Evolutionary conservation across 352 stramenopile genomes (phyloP), one percentile per base, ranked within the genome.

Genomic region (Pythium monospermum): DNA sequence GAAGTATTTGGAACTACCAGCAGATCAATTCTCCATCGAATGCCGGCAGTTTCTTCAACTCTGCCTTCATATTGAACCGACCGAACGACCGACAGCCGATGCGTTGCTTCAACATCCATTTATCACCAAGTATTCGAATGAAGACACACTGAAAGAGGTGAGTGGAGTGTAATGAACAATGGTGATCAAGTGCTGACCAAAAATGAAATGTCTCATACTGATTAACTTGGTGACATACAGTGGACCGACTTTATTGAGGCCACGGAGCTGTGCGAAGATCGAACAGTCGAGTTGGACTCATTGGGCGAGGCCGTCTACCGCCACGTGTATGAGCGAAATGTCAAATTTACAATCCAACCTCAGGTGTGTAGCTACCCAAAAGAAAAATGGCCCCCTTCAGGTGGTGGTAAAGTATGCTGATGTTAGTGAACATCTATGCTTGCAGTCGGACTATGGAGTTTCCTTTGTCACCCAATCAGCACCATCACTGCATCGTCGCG

Each of bases 271-370:
- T 86, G 74, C 38, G 78, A 91, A 65, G 73, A 91, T 37, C 56
- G 66, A 19, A 48, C 44, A 13, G 58, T 37, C 36, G 81, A 91
- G n/a, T 49, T 91, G 26, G 68, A 87, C 45, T 69, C 76, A 30
- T 59, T 91, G 6, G 65, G 72, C 22, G 81, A 91, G n/a, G 78
- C 78, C 32, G 81, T 87, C 13, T 86, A 90, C 68, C 71, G 74
- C 15, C 79, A 91, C 43, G 75, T 90, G 45, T 87, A 90, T 53
- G 72, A 91, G 47, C 72, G 75, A 25, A 85, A 68, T 22, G 74
- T 85, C 8, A 87, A 87, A 42, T 81, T 89, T 23, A 85, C 81
- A 19, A 83, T 69, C 28, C 67, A 85, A 40, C 81, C 83, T 8
- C 83, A 92, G 76, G 79, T 88, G 68, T 32, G 22, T 23, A 27